phyloP scores from a whole-genome alignment of 768 basidiomycete species.

The Pulveroboletus ravenelii region DNA sequence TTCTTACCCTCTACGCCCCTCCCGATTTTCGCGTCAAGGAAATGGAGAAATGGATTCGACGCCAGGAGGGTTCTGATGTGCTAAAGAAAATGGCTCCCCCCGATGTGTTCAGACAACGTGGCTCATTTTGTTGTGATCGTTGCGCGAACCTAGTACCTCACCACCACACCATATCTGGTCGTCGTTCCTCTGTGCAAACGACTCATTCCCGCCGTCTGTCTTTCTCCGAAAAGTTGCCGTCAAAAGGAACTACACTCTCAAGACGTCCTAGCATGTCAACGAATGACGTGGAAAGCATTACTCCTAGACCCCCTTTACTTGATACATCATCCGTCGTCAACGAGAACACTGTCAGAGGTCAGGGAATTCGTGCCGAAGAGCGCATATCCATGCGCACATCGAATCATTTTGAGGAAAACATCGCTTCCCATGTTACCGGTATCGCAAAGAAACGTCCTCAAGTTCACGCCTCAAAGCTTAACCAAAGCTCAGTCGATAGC shows the following conservation, averaged over 20 bases:
- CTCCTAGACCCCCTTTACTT: conserved; percentile 9
- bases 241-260: conserved; percentile 8
- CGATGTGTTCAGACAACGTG: conserved; percentile 23
- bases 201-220: conserved; percentile 25
- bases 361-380: conserved; percentile 19
- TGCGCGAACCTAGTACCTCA: conserved; percentile 33
- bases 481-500: conserved; percentile 17
- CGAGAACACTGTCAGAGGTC: conserved; percentile 8
- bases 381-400: conserved; percentile 6
- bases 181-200: conserved; percentile 26
- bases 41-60: conserved; percentile 73
- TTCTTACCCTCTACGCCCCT: conserved; percentile 65
- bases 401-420: conserved; percentile 12
- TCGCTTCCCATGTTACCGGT: conserved; percentile 6
- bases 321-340: conserved; percentile 7
- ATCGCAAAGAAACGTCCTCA: conserved; percentile 12
- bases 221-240: conserved; percentile 15
- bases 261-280: conserved; percentile 19
- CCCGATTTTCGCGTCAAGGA: conserved; percentile 71
- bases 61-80: conserved; percentile 35
- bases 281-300: conserved; percentile 1
- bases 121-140: conserved; percentile 32
- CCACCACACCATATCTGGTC: conserved; percentile 24
- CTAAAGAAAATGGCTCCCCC: conserved; percentile 18
- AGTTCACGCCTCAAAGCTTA: conserved; percentile 7